Conservation (phyloP, 2,329 filamentous ascomycete species). For the Ophiostoma novo-ulmi region DNA sequence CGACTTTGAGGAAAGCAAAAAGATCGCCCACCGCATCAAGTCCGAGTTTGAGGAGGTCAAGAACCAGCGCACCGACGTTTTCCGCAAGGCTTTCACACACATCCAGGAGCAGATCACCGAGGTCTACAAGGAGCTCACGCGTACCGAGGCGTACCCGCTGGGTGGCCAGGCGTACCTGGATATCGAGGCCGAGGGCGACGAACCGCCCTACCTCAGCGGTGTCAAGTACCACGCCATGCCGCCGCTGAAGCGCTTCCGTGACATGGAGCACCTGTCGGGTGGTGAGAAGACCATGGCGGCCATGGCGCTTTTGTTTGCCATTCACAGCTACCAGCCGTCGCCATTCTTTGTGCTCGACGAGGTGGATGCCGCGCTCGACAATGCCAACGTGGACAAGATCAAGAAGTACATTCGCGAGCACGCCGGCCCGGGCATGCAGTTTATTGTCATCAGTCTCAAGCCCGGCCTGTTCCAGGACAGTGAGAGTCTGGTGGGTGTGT, state of each 20-base stretch:
- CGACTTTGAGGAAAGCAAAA: conserved; percentile 81
- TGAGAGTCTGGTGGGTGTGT: conserved; percentile 91
- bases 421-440: conserved; percentile 95
- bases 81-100: conserved; percentile 91
- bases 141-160: conserved; percentile 84
- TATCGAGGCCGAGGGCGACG: conserved; percentile 84
- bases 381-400: conserved; percentile 92
- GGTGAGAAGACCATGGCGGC: conserved; percentile 99
- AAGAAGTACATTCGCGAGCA: conserved; percentile 95
- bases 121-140: conserved; percentile 93
- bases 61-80: conserved; percentile 77
- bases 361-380: conserved; percentile 96
- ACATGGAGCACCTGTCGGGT: conserved; percentile 97
- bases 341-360: conserved; percentile 98
- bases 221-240: conserved; percentile 99
- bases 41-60: conserved; percentile 69
- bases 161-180: conserved; percentile 86
- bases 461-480: conserved; percentile 93
- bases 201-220: conserved; percentile 84
- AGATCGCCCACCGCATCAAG: conserved; percentile 52
- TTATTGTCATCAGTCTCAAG: conserved; percentile 96
- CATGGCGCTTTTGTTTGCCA: conserved; percentile 89
- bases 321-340: conserved; percentile 90
- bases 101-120: conserved; percentile 91
- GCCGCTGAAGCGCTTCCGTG: conserved; percentile 92